Evolutionary conservation across 1,139 yeast genomes (phyloP), one percentile per base, ranked within the genome.

Genomic region (Entelexis sorbosivorans): DNA sequence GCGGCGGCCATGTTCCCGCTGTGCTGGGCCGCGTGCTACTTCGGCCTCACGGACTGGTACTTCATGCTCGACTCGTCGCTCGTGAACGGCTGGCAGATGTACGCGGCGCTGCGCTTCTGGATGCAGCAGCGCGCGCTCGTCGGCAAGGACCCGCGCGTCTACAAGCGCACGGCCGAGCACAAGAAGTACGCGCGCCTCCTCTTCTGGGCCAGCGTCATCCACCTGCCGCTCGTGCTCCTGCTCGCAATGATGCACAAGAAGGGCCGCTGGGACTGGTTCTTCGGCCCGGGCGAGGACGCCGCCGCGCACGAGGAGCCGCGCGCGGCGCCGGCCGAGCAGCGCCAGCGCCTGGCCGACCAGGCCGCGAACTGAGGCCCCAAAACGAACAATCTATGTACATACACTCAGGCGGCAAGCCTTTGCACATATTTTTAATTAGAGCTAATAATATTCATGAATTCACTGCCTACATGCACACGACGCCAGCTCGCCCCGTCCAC

Each of bases 171-270:
- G 7, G 60, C 57, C 31, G 59, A 57, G 45, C 50, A 58, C 46
- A 58, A 58, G 48, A 39, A 49, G 36, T 53, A 55, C 35, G 61
- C 62, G 17, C 79, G 87, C 56, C 83, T 83, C 64, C 73, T 91
- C 46, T 91, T 91, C 66, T 86, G 96, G 94, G 87, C 95, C 40
- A 84, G 95, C 26, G 96, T 93, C 1, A 80, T 93, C 79, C 97
- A 93, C 61, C 70, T 93, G 49, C 98, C 99, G 1, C 91, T 86
- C 0, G 82, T 93, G 10, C 70, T 93, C 52, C 81, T 88, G 26
- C 72, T 93, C 55, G 97, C 97, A 1, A 88, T 93, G 88, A 66
- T 89, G 49, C 98, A 93, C 67, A 93, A 91, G 67, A 82, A 81
- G 64, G 96, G 96, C 2, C 89, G 89, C 66, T 89, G 96, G 96